These are phyloP conservation scores for Bauhinia variegata DNA, from an alignment of 306 rosid genomes.

Conservation along the genomic window DNA sequence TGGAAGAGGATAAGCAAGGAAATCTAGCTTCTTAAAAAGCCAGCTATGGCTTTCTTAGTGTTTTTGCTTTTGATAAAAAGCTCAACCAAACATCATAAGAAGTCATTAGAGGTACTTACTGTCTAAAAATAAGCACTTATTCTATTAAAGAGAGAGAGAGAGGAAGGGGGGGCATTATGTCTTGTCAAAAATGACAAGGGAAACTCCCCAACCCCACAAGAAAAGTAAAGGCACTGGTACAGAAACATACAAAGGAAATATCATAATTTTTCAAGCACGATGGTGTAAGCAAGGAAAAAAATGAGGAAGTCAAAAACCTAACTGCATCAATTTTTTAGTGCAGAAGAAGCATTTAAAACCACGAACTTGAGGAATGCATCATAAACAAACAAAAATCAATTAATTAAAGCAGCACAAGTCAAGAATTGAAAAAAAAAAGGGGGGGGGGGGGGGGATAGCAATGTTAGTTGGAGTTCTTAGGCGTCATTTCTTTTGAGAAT, in stretches of 20 bases:
- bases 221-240: no score
- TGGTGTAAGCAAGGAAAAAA: constrained; percentile 5
- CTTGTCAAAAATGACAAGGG: no score
- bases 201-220: no score
- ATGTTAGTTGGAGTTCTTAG: neutral
- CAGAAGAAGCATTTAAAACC: constrained; percentile 23
- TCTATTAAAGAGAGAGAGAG: no score
- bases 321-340: constrained; percentile 21
- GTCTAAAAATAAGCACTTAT: no score
- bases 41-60: no score
- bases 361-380: constrained; percentile 17
- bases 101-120: no score
- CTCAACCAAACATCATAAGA: no score
- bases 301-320: neutral
- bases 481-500: neutral
- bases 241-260: no score
- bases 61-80: no score
- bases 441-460: neutral
- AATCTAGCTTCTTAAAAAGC: no score
- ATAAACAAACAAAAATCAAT: neutral
- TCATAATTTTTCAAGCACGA: neutral
- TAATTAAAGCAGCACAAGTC: constrained; percentile 11
- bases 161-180: no score
- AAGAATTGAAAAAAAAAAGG: neutral
- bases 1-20: neutral